Conservation (phyloP, 1,284 basidiomycete species). For the Ceratorhiza oryzae-sativae region DNA sequence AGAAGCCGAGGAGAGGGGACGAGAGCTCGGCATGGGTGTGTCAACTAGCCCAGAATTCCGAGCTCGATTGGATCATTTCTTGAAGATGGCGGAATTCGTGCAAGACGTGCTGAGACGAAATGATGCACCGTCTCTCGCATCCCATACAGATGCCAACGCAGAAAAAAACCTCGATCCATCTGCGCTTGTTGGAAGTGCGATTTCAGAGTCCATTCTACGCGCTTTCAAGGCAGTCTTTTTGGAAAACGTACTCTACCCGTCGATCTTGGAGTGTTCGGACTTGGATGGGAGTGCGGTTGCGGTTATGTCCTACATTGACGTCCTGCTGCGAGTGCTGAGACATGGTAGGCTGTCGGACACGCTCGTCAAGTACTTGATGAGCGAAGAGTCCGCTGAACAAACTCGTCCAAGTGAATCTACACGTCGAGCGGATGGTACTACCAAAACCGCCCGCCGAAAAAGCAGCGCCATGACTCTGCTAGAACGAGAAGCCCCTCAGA, state of each 20-base stretch:
- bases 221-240: conserved; percentile 87
- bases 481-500: conserved; percentile 80
- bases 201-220: conserved; percentile 81
- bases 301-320: conserved; percentile 95
- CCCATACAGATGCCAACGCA: conserved; percentile 44
- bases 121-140: conserved; percentile 20
- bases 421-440: conserved; percentile 45
- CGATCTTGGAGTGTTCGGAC: conserved; percentile 92
- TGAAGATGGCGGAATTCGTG: conserved; percentile 90
- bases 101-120: conserved; percentile 85
- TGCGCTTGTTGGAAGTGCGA: conserved; percentile 72
- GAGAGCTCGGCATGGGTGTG: conserved; percentile 62
- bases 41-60: conserved; percentile 80
- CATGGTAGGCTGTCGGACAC: conserved; percentile 72
- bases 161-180: conserved; percentile 59
- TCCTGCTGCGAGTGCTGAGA: conserved; percentile 79
- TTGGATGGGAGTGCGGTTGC: conserved; percentile 93
- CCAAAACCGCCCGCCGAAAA: conserved; percentile 67
- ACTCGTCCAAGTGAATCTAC: conserved; percentile 45
- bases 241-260: conserved; percentile 92
- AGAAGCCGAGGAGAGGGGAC: conserved; percentile 63
- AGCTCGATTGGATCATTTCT: conserved; percentile 82
- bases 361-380: conserved; percentile 80
- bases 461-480: conserved; percentile 85
- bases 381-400: conserved; percentile 69